A percentile compares a stretch with the other conserved stretches of the same genome.
Conservation (phyloP, 2,329 filamentous ascomycete species). For the Fusarium ambrosium region DNA sequence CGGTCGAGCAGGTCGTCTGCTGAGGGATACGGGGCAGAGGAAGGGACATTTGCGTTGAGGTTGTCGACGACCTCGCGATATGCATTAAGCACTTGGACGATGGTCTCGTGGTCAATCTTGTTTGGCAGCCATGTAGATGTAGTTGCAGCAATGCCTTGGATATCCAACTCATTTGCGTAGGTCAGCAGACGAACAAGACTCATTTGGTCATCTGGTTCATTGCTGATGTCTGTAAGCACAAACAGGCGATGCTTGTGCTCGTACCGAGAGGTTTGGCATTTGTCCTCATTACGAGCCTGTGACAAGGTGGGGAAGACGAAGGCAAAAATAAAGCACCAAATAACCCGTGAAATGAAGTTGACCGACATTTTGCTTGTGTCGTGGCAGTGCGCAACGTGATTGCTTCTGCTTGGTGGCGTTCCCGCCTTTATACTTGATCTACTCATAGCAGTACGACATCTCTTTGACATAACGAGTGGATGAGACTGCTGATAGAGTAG, state of each 20-base stretch:
- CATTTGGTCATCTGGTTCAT: slow-evolving; percentile 21
- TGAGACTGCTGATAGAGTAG: neutral
- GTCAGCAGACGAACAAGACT: slow-evolving; percentile 15
- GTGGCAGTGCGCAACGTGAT: neutral
- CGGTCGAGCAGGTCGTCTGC: neutral
- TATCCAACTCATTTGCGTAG: slow-evolving; percentile 36
- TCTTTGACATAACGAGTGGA: neutral
- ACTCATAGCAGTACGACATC: neutral
- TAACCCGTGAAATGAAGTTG: neutral
- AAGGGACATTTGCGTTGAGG: slow-evolving; percentile 4
- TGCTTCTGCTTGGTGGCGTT: neutral
- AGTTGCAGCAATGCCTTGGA: slow-evolving; percentile 56
- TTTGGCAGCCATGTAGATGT: slow-evolving; percentile 60
- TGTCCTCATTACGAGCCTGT: neutral
- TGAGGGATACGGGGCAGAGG: neutral
- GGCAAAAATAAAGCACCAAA: neutral
- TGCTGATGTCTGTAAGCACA: slow-evolving; percentile 18
- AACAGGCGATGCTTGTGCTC: slow-evolving; percentile 16
- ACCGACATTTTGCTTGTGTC: neutral
- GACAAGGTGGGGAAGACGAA: neutral
- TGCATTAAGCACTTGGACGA: slow-evolving; percentile 34
- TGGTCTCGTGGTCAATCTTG: slow-evolving; percentile 55
- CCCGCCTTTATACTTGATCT: neutral
- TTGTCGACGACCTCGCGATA: neutral
- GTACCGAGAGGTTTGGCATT: slow-evolving; percentile 3